phyloP scores from a whole-genome alignment of 129 eudicot species.

The Tagetes erecta region DNA sequence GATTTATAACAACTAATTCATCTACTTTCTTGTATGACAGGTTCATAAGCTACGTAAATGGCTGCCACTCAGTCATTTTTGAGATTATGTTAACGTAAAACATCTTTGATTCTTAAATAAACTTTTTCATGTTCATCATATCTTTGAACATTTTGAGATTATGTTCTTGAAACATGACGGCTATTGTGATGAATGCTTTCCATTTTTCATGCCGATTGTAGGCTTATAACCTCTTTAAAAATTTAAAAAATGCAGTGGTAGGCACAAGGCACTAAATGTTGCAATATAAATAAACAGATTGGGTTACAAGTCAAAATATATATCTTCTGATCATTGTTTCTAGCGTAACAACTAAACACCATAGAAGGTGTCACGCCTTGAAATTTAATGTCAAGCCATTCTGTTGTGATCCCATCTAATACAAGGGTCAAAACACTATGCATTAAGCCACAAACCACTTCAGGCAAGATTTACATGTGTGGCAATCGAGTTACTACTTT shows the following conservation, averaged over 20 bases:
- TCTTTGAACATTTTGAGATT: background rate
- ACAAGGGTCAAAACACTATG: no score
- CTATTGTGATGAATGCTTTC: background rate
- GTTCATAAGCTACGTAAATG: constrained; percentile 24
- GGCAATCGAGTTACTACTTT: no score
- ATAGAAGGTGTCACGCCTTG: no score
- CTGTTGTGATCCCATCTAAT: no score
- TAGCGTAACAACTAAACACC: no score
- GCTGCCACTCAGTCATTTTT: no score
- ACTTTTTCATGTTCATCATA: constrained; percentile 16
- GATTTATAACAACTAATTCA: constrained; percentile 10
- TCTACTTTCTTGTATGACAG: constrained; percentile 18
- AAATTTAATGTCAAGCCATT: no score
- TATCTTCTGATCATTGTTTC: no score
- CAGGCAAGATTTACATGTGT: no score
- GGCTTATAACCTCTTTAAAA: background rate
- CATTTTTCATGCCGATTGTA: background rate
- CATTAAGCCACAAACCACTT: no score
- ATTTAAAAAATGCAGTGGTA: background rate
- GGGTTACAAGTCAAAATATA: background rate
- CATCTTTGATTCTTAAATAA: background rate
- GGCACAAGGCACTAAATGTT: background rate
- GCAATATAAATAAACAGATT: background rate
- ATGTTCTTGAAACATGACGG: background rate
- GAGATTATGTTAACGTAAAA: no score